These are phyloP conservation scores for Pichia sp. DNA, from an alignment of 1,139 yeast genomes.

Conservation along the genomic window DNA sequence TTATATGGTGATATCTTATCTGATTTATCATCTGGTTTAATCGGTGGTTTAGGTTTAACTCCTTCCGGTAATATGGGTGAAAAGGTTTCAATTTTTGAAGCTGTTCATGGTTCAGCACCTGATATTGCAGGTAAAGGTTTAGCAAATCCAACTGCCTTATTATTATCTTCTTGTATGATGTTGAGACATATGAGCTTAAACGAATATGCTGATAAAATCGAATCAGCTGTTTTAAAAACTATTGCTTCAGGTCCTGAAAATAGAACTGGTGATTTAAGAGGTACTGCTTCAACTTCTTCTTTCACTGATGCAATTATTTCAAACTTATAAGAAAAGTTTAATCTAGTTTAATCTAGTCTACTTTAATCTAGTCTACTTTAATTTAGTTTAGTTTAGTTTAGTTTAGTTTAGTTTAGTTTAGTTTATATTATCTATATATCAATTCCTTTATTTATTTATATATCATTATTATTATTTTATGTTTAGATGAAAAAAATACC, in stretches of 20 bases:
- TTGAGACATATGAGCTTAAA: conserved; percentile 94
- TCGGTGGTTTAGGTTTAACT: conserved; percentile 97
- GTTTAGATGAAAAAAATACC: background rate
- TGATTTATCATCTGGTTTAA: conserved; percentile 92
- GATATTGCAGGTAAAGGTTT: conserved; percentile 97
- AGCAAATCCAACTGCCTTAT: conserved; percentile 97
- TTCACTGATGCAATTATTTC: conserved; percentile 78
- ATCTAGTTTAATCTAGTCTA: background rate
- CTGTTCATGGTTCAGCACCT: conserved; percentile 98
- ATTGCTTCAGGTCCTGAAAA: conserved; percentile 91
- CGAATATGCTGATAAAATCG: conserved; percentile 74
- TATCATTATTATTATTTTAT: background rate
- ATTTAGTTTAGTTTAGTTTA: background rate
- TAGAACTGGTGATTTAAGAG: conserved; percentile 96
- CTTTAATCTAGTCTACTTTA: background rate
- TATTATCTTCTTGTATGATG: conserved; percentile 97
- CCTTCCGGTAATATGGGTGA: conserved; percentile 99
- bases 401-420: background rate
- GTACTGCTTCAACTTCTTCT: conserved; percentile 79
- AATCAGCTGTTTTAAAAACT: conserved; percentile 82
- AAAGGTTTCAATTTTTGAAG: conserved; percentile 95
- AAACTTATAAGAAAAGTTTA: conserved; percentile 36
- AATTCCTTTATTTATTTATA: background rate
- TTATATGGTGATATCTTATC: conserved; percentile 98
- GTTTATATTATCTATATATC: background rate